Base-by-base conservation (phyloP, 805 yeast species). In the Lipomyces sp. region DNA sequence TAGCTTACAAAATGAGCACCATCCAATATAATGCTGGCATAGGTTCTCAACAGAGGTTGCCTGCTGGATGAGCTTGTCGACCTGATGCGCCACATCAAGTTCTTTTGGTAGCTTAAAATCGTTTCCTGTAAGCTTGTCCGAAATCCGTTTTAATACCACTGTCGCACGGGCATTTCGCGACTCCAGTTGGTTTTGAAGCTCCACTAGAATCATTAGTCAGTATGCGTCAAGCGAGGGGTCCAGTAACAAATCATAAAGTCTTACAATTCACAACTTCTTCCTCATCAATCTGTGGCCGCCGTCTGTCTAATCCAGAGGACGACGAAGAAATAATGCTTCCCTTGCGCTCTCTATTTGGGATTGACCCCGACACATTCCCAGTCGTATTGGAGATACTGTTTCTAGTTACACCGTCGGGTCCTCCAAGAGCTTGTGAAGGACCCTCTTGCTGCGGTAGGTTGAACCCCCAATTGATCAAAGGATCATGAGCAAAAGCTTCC, bases 401-500 rank as follows among this genome's bases (percentile, higher is more conserved):
- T 32, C 30, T 32, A 48, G 24, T n/a, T 15, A n/a, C 6, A n/a
- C 48, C 48, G 7, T 42, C 48, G 10, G 37, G 56, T 53, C 37
- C 48, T 42, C 48, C 48, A n/a, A 5, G 48, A 42, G 48, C 24
- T 29, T 53, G 57, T 15, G 64, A 61, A 6, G 66, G 63, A 11
- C 56, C 51, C 42, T 63, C 64, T 3, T 53, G 66, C 45, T 57
- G 65, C 7, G 71, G 71, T 48, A 68, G 55, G 37, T 68, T 70
- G 75, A 95, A 94, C 1, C 99, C 98, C 99, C 99, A 95, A 75
- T 93, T 93, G 74, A 95, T 95, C 79, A 95, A 85, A 1, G 99
- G 99, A 83, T 95, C 99, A 75, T 93, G 92, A 0, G 98, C 98
- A 81, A 95, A 95, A 0, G 99, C 98, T 77, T 96, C 99, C 75